Base-by-base conservation (phyloP, 805 yeast genomes). In the Schwanniomyces polymorphus region DNA sequence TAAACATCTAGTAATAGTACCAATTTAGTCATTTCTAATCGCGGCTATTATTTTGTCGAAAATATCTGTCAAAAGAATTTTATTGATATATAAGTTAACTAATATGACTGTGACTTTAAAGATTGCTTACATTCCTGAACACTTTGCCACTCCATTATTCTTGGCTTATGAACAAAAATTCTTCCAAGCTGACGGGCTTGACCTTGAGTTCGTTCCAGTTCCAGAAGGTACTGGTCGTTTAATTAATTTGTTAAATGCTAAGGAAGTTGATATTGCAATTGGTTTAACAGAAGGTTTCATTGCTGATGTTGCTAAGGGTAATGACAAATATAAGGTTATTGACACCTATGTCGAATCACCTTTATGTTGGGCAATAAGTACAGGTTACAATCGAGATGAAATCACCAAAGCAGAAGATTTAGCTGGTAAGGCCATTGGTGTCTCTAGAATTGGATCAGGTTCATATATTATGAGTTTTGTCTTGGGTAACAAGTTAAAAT, bases 261-360 rank as follows among this genome's bases (percentile, higher is more conserved):
- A 78, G 9, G 80, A 84, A 37, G 78, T 90, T 29, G 94, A 91
- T 58, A 72, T 88, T 43, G 96, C 95, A 27, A 80, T 91, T 58
- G 97, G 97, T 0, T 75, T 91, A 45, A 91, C 97, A 4, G 97
- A 91, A 64, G 97, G 95, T 0, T 91, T 91, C 67, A 82, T 91
- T 2, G 82, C 94, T 26, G 96, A 92, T 16, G 71, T 86, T 42
- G 87, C 88, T 21, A 84, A 86, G 50, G 91, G 91, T 0, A 79
- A 80, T 52, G 76, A 75, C 27, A 65, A 72, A 44, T 90, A 85
- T 65, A 79, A 82, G 54, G 74, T 89, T 8, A 76, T 84, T 2
- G 96, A 91, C 5, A 87, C 95, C 1, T 91, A 90, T 63, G 97
- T 91, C 16, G 74, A 85, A 52, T 84, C 92, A 7, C 96, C 97